Evolutionary conservation across 1,284 basidiomycete genomes (phyloP).

Genomic region (Lignosus rhinocerotis): DNA sequence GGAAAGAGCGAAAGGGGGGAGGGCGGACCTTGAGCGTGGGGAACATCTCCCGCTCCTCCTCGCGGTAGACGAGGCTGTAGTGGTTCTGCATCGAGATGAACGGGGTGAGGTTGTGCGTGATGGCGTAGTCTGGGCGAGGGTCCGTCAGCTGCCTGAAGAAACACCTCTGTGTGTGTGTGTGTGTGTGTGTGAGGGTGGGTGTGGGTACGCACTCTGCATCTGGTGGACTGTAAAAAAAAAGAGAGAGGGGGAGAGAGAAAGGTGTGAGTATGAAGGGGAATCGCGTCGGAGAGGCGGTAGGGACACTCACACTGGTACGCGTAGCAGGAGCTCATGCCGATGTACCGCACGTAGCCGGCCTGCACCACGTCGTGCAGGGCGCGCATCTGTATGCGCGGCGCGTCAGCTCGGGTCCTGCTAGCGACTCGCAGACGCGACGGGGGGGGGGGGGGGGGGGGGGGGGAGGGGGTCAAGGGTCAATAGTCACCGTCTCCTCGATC

Average conservation of each 20-base stretch:
- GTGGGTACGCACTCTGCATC: constrained; percentile 44
- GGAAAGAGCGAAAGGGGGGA: no score
- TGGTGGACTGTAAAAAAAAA: constrained; percentile 46
- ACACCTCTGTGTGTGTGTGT: no score
- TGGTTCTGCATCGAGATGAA: constrained; percentile 45
- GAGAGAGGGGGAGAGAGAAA: background rate
- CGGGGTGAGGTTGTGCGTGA: constrained; percentile 32
- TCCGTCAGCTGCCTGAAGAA: no score
- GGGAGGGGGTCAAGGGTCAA: no score
- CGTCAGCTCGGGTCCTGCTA: background rate
- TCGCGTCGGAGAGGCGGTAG: background rate
- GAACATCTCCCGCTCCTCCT: constrained; percentile 39
- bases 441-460: no score
- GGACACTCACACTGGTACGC: constrained; percentile 43
- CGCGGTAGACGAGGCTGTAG: constrained; percentile 37
- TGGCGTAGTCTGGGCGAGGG: constrained; percentile 29
- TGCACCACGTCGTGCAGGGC: constrained; percentile 38
- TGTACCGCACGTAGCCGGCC: constrained; percentile 37
- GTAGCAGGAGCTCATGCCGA: constrained; percentile 37
- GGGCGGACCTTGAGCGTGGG: constrained; percentile 33
- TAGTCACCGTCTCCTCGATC: constrained; percentile 25
- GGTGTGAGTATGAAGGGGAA: background rate
- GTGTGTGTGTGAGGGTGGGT: no score
- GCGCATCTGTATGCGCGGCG: constrained; percentile 25
- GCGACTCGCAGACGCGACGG: no score